A percentile compares a stretch with the other conserved stretches of the same genome.
These are phyloP conservation scores for Thalassiosira mediterranea DNA, from an alignment of 352 stramenopile species.

Conservation along the genomic window DNA sequence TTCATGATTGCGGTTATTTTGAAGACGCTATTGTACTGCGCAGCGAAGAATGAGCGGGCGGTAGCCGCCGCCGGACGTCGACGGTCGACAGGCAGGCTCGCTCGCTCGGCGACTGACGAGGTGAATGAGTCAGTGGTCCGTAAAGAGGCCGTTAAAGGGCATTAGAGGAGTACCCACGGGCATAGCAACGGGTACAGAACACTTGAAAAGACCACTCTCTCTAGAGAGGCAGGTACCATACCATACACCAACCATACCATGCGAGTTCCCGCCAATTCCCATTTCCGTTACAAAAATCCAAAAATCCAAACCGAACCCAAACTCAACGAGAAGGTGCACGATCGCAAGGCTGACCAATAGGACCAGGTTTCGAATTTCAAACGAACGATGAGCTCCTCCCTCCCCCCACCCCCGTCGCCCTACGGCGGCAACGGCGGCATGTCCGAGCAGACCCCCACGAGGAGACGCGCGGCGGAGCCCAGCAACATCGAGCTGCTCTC, in stretches of 20 bases:
- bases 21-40: no score
- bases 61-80: not conserved
- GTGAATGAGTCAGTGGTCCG: conserved; percentile 7
- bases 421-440: not conserved
- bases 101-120: not conserved
- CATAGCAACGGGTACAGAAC: no score
- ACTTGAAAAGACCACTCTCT: no score
- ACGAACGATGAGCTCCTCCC: conserved; percentile 4
- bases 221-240: no score
- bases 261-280: no score
- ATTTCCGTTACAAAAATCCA: no score
- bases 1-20: conserved; percentile 20
- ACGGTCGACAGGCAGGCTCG: not conserved
- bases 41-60: conserved; percentile 1
- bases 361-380: no score
- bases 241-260: no score
- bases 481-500: conserved; percentile 15
- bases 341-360: no score
- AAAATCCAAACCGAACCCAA: no score
- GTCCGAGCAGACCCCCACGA: conserved; percentile 19
- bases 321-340: no score
- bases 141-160: not conserved
- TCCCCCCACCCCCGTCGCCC: conserved; percentile 2
- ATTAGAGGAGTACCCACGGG: no score
- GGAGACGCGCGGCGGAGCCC: conserved; percentile 18